Base-by-base conservation (phyloP, 352 stramenopile species). In the Phytophthora meadii region DNA sequence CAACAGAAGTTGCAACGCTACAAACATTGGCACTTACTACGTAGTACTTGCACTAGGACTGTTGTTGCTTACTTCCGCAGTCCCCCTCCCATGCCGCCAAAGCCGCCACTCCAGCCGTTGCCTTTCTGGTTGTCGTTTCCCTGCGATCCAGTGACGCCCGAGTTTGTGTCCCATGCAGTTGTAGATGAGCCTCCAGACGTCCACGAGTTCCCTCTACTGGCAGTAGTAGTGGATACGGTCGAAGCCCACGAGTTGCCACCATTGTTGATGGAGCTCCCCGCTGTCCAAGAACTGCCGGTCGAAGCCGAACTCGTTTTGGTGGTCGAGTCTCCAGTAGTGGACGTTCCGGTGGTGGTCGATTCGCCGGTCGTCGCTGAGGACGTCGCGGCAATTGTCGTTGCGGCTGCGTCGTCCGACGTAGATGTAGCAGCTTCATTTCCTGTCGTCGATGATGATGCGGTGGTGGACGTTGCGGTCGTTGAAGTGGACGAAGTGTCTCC, bases 101-200 rank as follows among this genome's bases (percentile, higher is more conserved):
- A 73, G 40, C 53, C 65, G 11, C 59, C 65, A 17, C 59, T 69
- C 65, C 65, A 73, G 34, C 65, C 65, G 27, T 64, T 64, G 17
- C 58, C 64, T 39, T 36, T 42, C 19, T 66, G 49, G 28, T 67
- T 57, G 0, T 32, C 56, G 14, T 61, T 67, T 27, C 37, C 28
- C 24, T 72, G 56, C 14, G 58, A 52, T 15, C 39, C 57, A 12
- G 32, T 30, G 19, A 54, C 17, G 19, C 55, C 55, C 2, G 56
- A 40, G 37, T 54, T 48, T 19, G n/a, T 49, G 22, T 49, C 54
- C 54, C 42, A 54, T 15, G 44, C 54, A 14, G 25, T 30, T 15
- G 45, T 48, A 5, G 54, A 50, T 2, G 55, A 63, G n/a, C 45
- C 55, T 15, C 30, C 58, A 30, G 54, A 52, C 30, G 44, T 36